Evolutionary conservation across 2,329 filamentous ascomycete genomes (phyloP), one percentile per base, ranked within the genome.

Genomic region (Fusarium scirpi): DNA sequence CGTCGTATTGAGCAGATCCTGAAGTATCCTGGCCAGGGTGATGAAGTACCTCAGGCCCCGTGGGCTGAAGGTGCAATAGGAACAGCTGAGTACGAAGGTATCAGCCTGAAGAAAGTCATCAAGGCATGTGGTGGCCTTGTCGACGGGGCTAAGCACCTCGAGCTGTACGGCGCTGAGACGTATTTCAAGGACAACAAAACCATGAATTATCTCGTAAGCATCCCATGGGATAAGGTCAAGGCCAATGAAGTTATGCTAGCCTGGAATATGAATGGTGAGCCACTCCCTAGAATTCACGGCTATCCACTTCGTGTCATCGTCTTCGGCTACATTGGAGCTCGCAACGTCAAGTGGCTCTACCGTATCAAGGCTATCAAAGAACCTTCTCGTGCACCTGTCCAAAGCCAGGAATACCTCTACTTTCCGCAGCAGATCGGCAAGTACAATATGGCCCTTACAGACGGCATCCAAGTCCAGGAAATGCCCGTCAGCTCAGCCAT

Each of bases 241-340:
- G 80, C 83, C 11, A 86, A 91, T 67, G 89, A 92, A 73, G 90
- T 92, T 0, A 81, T 92, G 52, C 82, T 92, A 0, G 88, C 87
- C 0, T 92, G 89, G 89, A 88, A 91, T 73, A 92, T 92, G 90
- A 92, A 92, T 68, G 90, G 87, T 8, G 81, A 90, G 65, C 83
- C 84, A 0, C 80, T 92, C 0, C 90, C 90, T 0, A 84, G 82
- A 13, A 91, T 92, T 62, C 91, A 92, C 64, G 90, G 90, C 0
- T 89, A 83, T 25, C 90, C 90, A 0, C 79, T 92, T 0, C 84
- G 90, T 8, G 82, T 85, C 0, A 84, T 92, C 0, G 89, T 91
- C 0, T 82, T 90, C 69, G 89, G 89, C 0, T 91, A 91, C 69
- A 91, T 92, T 61, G 90, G 90, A 1, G 90, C 90, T 0, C 78